Evolutionary conservation across 2,329 filamentous ascomycete species (phyloP).

Genomic region (Aspergillus fumigatiaffinis): DNA sequence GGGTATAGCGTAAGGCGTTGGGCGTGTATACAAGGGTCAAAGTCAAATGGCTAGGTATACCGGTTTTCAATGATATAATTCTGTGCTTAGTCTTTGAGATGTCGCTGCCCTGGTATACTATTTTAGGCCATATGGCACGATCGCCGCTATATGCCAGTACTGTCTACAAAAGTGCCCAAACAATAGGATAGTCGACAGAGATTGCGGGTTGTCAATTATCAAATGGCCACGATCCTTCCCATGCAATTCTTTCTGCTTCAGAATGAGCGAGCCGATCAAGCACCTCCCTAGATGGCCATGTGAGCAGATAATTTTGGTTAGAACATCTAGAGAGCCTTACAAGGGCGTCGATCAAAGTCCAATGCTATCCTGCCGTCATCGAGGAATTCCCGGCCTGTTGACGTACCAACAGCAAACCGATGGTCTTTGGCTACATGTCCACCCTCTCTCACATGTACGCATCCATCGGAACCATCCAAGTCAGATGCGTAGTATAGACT

Average conservation of each 20-base stretch:
- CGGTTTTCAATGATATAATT: background rate
- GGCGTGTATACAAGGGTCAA: background rate
- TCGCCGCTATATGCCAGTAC: too few relatives aligned
- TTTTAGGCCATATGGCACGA: too few relatives aligned
- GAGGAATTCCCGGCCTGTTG: conserved; percentile 28
- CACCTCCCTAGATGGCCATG: conserved; percentile 5
- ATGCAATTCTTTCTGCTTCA: conserved; percentile 9
- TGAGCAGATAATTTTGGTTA: conserved; percentile 9
- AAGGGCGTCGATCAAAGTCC: conserved; percentile 11
- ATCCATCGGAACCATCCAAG: too few relatives aligned
- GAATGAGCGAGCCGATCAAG: conserved; percentile 8
- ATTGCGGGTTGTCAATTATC: background rate
- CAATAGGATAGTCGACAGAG: too few relatives aligned
- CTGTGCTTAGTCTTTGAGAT: background rate
- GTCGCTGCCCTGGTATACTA: too few relatives aligned
- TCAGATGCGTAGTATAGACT: conserved; percentile 30
- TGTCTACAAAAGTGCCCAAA: too few relatives aligned
- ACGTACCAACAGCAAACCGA: conserved; percentile 37
- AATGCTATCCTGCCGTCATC: conserved; percentile 27
- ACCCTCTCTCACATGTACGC: conserved; percentile 15
- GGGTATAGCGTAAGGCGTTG: background rate
- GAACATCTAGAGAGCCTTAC: conserved; percentile 1
- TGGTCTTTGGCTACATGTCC: conserved; percentile 15
- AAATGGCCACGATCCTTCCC: conserved; percentile 31
- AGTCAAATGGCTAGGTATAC: background rate